Percentiles rank a stretch among this genome's conserved stretches.
phyloP scores from a whole-genome alignment of 208 protist genomes.

The Crithidia sp. region DNA sequence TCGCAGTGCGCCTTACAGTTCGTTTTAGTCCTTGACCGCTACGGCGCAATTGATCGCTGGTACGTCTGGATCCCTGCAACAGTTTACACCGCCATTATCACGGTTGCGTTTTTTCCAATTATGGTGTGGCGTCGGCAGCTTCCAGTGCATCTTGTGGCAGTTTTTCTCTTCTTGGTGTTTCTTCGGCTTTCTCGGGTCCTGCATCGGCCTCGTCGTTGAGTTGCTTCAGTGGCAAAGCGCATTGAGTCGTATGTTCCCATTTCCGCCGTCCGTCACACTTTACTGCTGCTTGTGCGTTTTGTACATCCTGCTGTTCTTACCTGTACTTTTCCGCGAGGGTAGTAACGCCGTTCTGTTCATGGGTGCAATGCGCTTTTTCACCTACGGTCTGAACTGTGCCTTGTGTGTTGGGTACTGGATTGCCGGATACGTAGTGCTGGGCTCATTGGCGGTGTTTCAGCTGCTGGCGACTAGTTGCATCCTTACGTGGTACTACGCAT shows the following conservation, averaged over 20 bases:
- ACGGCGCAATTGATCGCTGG: slow-evolving; percentile 56
- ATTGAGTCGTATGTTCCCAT: slow-evolving; percentile 63
- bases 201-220: slow-evolving; percentile 65
- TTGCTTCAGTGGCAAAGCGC: slow-evolving; percentile 63
- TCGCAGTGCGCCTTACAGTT: slow-evolving; percentile 44
- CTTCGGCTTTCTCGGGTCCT: slow-evolving; percentile 64
- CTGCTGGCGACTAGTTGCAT: slow-evolving; percentile 57
- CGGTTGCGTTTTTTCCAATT: slow-evolving; percentile 28
- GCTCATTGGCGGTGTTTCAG: slow-evolving; percentile 56
- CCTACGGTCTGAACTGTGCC: slow-evolving; percentile 69
- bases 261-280: slow-evolving; percentile 65
- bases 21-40: slow-evolving; percentile 41
- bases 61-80: slow-evolving; percentile 71
- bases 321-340: slow-evolving; percentile 30
- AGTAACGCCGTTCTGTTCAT: slow-evolving; percentile 42
- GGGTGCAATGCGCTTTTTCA: slow-evolving; percentile 41
- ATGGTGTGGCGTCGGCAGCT: slow-evolving; percentile 31
- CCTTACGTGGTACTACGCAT: slow-evolving; percentile 54
- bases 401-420: slow-evolving; percentile 75
- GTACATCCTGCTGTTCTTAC: slow-evolving; percentile 45
- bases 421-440: slow-evolving; percentile 54
- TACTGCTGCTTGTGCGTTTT: slow-evolving; percentile 65
- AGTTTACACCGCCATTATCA: slow-evolving; percentile 46
- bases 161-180: slow-evolving; percentile 48
- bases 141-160: slow-evolving; percentile 24